phyloP scores from a whole-genome alignment of 2,329 filamentous ascomycete genomes.

The Scedosporium dehoogii region DNA sequence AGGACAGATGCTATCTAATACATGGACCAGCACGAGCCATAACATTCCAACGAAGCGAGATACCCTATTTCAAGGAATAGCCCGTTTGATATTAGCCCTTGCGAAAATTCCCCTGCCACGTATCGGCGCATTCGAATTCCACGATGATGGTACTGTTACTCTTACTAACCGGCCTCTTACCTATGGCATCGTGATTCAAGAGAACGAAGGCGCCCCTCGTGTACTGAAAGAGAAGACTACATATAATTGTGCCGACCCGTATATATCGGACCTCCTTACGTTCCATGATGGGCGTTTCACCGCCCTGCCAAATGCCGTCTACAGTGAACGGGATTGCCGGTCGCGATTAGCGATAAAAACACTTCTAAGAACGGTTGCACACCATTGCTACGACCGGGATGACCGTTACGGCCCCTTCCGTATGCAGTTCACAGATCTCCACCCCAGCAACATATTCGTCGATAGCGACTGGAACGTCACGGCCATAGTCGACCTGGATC shows the following conservation, averaged over 20 bases:
- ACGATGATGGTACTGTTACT: slow-evolving; percentile 19
- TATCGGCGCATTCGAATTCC: slow-evolving; percentile 18
- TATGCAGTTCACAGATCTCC: slow-evolving; percentile 21
- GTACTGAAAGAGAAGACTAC: slow-evolving; percentile 19
- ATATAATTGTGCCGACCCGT: slow-evolving; percentile 19
- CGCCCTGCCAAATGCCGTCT: slow-evolving; percentile 15
- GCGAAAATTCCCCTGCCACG: slow-evolving; percentile 17
- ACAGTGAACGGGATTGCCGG: slow-evolving; percentile 16
- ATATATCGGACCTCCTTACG: slow-evolving; percentile 15
- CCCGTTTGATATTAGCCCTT: slow-evolving; percentile 19
- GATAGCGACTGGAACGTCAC: slow-evolving; percentile 25
- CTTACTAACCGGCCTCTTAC: slow-evolving; percentile 22
- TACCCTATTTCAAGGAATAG: slow-evolving; percentile 20
- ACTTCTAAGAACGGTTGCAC: slow-evolving; percentile 15
- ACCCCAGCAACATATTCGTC: slow-evolving; percentile 24
- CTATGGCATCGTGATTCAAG: slow-evolving; percentile 18
- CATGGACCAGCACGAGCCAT: slow-evolving; percentile 14
- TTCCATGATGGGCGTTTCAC: slow-evolving; percentile 17
- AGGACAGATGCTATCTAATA: slow-evolving; percentile 18
- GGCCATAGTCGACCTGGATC: slow-evolving; percentile 18
- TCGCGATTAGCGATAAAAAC: slow-evolving; percentile 17
- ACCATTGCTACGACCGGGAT: slow-evolving; percentile 16
- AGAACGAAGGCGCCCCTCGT: slow-evolving; percentile 21
- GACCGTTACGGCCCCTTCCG: slow-evolving; percentile 17
- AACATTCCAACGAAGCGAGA: slow-evolving; percentile 9